These are phyloP conservation scores for Coccinonectria pachysandricola DNA, from an alignment of 2,329 filamentous ascomycete genomes.

Conservation along the genomic window DNA sequence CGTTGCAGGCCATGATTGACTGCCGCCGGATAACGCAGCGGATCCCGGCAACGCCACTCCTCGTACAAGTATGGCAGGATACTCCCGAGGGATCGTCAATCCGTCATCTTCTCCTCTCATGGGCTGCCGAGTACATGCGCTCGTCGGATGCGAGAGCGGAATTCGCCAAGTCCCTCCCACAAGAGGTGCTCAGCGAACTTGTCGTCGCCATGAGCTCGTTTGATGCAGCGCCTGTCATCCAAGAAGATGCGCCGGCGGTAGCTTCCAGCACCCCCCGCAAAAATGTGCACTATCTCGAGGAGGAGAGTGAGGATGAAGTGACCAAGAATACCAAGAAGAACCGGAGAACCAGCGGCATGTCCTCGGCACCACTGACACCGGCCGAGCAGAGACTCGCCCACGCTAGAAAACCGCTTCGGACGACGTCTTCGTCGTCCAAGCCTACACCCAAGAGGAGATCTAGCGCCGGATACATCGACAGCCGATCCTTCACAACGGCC, in stretches of 20 bases:
- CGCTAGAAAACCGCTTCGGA: slow-evolving; percentile 19
- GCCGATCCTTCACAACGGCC: slow-evolving; percentile 23
- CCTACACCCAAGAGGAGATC: slow-evolving; percentile 24
- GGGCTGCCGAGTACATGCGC: slow-evolving; percentile 54
- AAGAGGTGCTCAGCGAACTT: slow-evolving; percentile 52
- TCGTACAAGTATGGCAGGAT: slow-evolving; percentile 52
- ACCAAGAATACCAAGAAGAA: slow-evolving; percentile 27
- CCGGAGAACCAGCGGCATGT: slow-evolving; percentile 26
- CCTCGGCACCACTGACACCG: slow-evolving; percentile 5
- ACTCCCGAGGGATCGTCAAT: slow-evolving; percentile 51
- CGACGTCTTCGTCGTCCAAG: slow-evolving; percentile 25
- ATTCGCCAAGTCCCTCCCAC: slow-evolving; percentile 50
- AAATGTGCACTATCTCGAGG: slow-evolving; percentile 40
- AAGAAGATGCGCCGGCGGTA: slow-evolving; percentile 11
- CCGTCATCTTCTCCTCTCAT: slow-evolving; percentile 46
- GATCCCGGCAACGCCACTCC: slow-evolving; percentile 48
- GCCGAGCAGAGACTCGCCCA: slow-evolving; percentile 15
- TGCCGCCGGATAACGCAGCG: slow-evolving; percentile 39
- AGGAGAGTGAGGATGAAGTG: slow-evolving; percentile 30
- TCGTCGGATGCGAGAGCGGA: slow-evolving; percentile 44
- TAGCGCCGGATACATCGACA: slow-evolving; percentile 22
- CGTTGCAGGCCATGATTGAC: slow-evolving; percentile 48
- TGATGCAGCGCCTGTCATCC: slow-evolving; percentile 28
- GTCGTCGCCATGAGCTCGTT: slow-evolving; percentile 52
- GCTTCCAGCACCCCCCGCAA: slow-evolving; percentile 25